Percentiles rank a stretch among this genome's conserved stretches.
phyloP scores from a whole-genome alignment of 257 asterid genomes.

The Ilex asprella region DNA sequence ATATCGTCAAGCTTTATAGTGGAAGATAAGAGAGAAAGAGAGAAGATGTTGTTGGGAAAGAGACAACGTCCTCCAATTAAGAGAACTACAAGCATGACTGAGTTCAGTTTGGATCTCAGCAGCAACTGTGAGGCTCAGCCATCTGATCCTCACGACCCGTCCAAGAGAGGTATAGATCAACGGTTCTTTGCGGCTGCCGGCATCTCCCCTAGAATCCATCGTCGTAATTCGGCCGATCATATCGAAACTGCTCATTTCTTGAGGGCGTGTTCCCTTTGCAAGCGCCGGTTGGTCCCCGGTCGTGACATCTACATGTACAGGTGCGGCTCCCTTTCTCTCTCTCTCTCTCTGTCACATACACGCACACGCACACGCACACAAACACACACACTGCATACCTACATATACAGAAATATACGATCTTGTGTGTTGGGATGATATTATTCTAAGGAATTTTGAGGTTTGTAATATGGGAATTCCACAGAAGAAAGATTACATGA shows the following conservation, averaged over 20 bases:
- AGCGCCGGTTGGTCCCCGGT: conserved; percentile 59
- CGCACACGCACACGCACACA: too few species aligned
- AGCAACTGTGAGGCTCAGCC: conserved; percentile 11
- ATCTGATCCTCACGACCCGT: conserved; percentile 27
- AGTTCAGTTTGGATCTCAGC: conserved; percentile 41
- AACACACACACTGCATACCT: too few species aligned
- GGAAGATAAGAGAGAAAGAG: not conserved
- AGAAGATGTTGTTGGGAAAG: conserved; percentile 59
- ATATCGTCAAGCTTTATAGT: too few species aligned
- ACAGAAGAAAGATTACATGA: too few species aligned
- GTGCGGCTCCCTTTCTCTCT: conserved; percentile 17
- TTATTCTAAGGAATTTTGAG: too few species aligned
- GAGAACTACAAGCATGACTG: conserved; percentile 77
- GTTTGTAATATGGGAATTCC: too few species aligned
- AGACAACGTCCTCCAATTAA: conserved; percentile 61
- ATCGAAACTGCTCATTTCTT: conserved; percentile 47
- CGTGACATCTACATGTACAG: conserved; percentile 88
- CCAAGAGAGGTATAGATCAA: conserved; percentile 16
- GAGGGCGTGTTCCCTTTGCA: conserved; percentile 63
- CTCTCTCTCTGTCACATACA: too few species aligned
- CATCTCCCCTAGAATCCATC: conserved; percentile 26
- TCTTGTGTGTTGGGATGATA: too few species aligned
- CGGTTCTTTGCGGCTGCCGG: conserved; percentile 17
- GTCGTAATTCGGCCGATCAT: conserved; percentile 50
- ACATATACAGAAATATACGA: too few species aligned